Conservation (phyloP, 75 land plant genomes). For the Pinus tabuliformis region DNA sequence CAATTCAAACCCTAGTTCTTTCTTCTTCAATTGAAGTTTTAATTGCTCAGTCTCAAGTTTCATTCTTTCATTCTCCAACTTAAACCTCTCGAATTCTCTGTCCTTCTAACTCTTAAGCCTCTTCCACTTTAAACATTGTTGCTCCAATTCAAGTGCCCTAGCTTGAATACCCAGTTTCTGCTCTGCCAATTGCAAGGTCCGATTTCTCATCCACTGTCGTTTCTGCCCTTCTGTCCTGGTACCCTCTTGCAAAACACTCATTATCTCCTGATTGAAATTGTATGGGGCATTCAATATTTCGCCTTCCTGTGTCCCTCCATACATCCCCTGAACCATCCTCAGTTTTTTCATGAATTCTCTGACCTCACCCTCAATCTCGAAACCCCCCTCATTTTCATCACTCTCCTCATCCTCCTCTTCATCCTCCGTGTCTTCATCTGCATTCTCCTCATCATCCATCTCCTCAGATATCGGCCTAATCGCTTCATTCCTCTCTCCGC, state of each 20-base stretch:
- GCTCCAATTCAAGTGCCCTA: slow-evolving; percentile 60
- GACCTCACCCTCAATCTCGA: slow-evolving; percentile 8
- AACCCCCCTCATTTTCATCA: slow-evolving; percentile 11
- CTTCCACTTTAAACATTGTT: slow-evolving; percentile 59
- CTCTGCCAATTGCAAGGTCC: slow-evolving; percentile 46
- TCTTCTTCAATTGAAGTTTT: slow-evolving; percentile 41
- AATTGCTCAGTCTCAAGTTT: slow-evolving; percentile 68
- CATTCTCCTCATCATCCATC: slow-evolving; percentile 12
- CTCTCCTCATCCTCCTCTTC: slow-evolving; percentile 11
- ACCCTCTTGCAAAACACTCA: not conserved
- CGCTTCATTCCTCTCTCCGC: slow-evolving; percentile 42
- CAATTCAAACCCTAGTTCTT: slow-evolving; percentile 43
- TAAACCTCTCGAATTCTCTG: slow-evolving; percentile 59
- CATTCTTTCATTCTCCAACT: slow-evolving; percentile 55
- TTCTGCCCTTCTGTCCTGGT: slow-evolving; percentile 12
- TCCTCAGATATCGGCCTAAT: slow-evolving; percentile 37
- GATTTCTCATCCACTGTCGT: slow-evolving; percentile 40
- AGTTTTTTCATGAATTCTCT: not conserved
- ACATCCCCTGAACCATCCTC: not conserved
- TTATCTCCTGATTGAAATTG: not conserved
- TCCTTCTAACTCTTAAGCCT: slow-evolving; percentile 54
- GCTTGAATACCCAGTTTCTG: slow-evolving; percentile 26
- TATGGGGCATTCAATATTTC: slow-evolving; percentile 10
- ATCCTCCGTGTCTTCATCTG: slow-evolving; percentile 16
- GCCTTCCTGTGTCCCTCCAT: slow-evolving; percentile 13